A percentile compares a stretch with the other conserved stretches of the same genome.
These are phyloP conservation scores for Camellia granthamiana DNA, from an alignment of 148 eudicot genomes.

Conservation along the genomic window DNA sequence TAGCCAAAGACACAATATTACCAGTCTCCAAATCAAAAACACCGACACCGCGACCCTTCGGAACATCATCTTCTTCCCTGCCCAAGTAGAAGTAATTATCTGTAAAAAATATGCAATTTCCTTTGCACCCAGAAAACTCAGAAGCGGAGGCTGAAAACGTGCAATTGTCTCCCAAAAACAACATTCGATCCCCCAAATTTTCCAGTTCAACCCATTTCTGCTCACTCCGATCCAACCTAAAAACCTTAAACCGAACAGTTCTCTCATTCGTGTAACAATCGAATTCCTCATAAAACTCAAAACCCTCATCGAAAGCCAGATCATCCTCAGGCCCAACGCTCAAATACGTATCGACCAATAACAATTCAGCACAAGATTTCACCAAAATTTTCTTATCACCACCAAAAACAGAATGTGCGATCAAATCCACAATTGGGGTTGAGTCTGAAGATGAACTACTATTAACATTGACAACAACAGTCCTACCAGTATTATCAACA, in stretches of 20 bases:
- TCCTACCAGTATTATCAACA: constrained; percentile 57
- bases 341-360: constrained; percentile 66
- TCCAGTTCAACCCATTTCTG: constrained; percentile 59
- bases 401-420: constrained; percentile 53
- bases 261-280: constrained; percentile 46
- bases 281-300: constrained; percentile 45
- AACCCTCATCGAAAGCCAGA: constrained; percentile 33
- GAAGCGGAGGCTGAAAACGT: constrained; percentile 56
- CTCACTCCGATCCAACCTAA: constrained; percentile 41
- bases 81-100: constrained; percentile 23
- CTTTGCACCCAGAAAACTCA: constrained; percentile 41
- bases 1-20: constrained; percentile 35
- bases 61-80: constrained; percentile 36
- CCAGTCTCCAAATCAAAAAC: constrained; percentile 75
- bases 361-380: constrained; percentile 47
- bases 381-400: constrained; percentile 78
- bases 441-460: background rate
- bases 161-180: constrained; percentile 69
- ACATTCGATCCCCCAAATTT: constrained; percentile 53
- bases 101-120: constrained; percentile 58
- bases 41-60: constrained; percentile 47
- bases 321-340: constrained; percentile 52
- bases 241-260: constrained; percentile 61
- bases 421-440: constrained; percentile 22
- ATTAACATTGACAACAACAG: constrained; percentile 35